Evolutionary conservation across 164 flowering plant genomes (phyloP).

Genomic region (Liriodendron chinense): DNA sequence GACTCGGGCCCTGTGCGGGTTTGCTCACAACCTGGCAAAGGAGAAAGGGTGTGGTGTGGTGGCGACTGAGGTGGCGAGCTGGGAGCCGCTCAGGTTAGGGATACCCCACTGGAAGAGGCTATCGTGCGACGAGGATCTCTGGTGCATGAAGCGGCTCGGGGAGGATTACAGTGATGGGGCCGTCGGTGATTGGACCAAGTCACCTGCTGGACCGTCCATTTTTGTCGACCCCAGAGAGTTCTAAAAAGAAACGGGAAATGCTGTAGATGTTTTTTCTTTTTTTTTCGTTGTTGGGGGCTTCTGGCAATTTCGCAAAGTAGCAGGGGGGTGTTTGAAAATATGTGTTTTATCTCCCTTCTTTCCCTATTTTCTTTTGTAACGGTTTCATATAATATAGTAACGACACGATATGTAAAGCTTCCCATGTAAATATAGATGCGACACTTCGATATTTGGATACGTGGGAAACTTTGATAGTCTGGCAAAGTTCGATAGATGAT

Average conservation of each 20-base stretch:
- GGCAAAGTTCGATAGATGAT: no score
- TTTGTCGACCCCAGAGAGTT: conserved; percentile 95
- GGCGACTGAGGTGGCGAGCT: conserved; percentile 74
- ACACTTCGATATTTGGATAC: no score
- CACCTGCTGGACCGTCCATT: conserved; percentile 67
- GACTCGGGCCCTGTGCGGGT: conserved; percentile 49
- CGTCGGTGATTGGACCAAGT: conserved; percentile 96
- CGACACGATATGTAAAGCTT: no score
- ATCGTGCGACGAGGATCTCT: conserved; percentile 80
- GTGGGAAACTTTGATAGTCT: no score
- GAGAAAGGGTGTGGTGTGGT: conserved; percentile 68
- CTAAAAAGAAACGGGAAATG: conserved; percentile 11
- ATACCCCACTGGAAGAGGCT: conserved; percentile 87
- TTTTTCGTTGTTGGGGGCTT: no score
- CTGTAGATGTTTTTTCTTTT: no score
- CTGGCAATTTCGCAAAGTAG: no score
- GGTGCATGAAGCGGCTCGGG: conserved; percentile 89
- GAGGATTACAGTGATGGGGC: conserved; percentile 82
- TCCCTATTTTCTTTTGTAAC: no score
- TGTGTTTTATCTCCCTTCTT: no score
- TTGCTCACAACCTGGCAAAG: conserved; percentile 80
- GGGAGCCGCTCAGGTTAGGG: conserved; percentile 65
- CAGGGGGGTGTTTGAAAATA: no score
- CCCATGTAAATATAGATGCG: no score
- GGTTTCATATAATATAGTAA: no score